Conservation (phyloP, 495 filamentous ascomycete genomes). For the Parmelia sp. region DNA sequence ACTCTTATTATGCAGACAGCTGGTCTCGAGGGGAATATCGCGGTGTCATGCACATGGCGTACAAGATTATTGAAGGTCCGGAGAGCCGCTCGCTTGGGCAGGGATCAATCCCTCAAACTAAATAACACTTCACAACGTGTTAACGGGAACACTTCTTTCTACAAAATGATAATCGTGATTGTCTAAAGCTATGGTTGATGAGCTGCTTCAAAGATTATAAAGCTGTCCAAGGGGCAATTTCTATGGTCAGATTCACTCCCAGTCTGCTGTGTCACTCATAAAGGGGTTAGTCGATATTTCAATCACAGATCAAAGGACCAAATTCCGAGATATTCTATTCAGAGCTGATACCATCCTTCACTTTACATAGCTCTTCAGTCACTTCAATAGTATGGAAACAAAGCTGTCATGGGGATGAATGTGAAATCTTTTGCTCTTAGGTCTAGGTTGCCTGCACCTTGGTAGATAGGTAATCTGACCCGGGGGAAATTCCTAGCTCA, state of each 20-base stretch:
- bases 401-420: not conserved
- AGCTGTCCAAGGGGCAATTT: not conserved
- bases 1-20: not conserved
- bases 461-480: not conserved
- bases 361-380: not conserved
- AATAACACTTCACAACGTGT: not conserved
- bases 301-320: not conserved
- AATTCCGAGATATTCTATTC: not conserved
- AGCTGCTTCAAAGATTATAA: not conserved
- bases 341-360: not conserved
- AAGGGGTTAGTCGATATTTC: constrained; percentile 9
- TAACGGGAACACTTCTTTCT: not conserved
- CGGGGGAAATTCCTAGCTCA: not conserved
- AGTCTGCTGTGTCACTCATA: not conserved
- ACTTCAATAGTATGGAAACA: not conserved
- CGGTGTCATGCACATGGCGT: constrained; percentile 14
- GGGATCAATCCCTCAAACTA: not conserved
- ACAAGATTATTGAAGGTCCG: constrained; percentile 4
- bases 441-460: constrained; percentile 7
- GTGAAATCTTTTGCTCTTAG: constrained; percentile 2
- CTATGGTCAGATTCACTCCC: not conserved
- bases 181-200: not conserved
- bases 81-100: constrained; percentile 1
- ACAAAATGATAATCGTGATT: not conserved
- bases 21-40: not conserved